These are phyloP conservation scores for Clonostachys rosea DNA, from an alignment of 2,329 filamentous ascomycete species.

Conservation along the genomic window DNA sequence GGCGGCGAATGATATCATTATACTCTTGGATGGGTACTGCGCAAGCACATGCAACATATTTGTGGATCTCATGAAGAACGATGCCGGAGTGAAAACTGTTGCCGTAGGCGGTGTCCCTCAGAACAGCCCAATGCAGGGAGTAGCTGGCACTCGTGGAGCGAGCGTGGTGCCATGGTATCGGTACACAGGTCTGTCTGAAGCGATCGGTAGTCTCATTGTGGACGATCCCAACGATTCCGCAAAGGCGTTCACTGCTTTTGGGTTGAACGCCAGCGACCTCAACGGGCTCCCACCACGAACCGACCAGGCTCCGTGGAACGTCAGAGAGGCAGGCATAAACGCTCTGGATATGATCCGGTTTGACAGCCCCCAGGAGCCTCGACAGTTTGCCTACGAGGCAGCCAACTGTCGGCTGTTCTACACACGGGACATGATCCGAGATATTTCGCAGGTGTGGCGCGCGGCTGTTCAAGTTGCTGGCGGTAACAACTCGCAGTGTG, in stretches of 20 bases:
- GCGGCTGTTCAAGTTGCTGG: background rate
- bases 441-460: background rate
- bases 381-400: conserved; percentile 1
- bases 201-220: no score
- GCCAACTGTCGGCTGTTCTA: conserved; percentile 2
- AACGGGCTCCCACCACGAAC: background rate
- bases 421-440: background rate
- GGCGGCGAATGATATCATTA: background rate
- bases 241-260: background rate
- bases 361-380: background rate
- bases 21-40: background rate
- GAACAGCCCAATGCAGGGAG: background rate
- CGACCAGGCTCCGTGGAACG: background rate
- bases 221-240: background rate
- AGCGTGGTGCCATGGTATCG: no score
- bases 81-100: background rate
- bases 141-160: background rate
- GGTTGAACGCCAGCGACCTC: background rate
- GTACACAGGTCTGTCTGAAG: no score
- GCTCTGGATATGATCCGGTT: background rate
- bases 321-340: background rate
- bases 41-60: background rate
- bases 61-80: conserved; percentile 1
- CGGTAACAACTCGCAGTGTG: background rate
- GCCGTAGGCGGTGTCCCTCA: background rate